Conservation (phyloP, 192 early-diverging fungal genomes). For the Geranomyces michiganensis region DNA sequence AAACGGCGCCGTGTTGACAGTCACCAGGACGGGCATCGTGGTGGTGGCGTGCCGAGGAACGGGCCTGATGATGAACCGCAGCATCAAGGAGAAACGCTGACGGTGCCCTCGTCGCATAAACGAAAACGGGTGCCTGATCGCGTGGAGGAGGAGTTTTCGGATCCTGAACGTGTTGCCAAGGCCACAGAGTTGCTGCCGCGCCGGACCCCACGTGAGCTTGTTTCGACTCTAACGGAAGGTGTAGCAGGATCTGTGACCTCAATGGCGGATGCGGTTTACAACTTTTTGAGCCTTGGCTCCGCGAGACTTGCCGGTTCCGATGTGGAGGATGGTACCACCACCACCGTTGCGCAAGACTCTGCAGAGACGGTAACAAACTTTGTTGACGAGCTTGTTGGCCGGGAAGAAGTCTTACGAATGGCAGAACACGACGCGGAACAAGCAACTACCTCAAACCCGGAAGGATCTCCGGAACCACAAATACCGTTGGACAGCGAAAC, state of each 20-base stretch:
- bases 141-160: neutral
- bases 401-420: neutral
- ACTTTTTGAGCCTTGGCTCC: neutral
- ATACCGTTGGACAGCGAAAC: neutral
- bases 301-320: neutral
- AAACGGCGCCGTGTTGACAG: slow-evolving; percentile 11
- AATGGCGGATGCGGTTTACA: slow-evolving; percentile 20
- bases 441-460: neutral
- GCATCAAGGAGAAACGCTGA: neutral
- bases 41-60: neutral
- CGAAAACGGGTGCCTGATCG: neutral
- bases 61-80: too few species aligned
- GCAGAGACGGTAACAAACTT: neutral
- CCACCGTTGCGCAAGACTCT: neutral
- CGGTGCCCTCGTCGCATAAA: neutral
- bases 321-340: neutral
- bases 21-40: neutral
- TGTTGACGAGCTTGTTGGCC: slow-evolving; percentile 13
- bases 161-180: neutral
- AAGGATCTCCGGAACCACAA: neutral
- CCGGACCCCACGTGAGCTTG: slow-evolving; percentile 2
- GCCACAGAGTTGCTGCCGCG: neutral
- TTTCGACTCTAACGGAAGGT: slow-evolving; percentile 5
- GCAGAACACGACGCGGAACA: slow-evolving; percentile 2
- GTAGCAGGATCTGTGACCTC: slow-evolving; percentile 19